These are phyloP conservation scores for Tulasnella sp. DNA, from an alignment of 768 basidiomycete species.

Conservation along the genomic window DNA sequence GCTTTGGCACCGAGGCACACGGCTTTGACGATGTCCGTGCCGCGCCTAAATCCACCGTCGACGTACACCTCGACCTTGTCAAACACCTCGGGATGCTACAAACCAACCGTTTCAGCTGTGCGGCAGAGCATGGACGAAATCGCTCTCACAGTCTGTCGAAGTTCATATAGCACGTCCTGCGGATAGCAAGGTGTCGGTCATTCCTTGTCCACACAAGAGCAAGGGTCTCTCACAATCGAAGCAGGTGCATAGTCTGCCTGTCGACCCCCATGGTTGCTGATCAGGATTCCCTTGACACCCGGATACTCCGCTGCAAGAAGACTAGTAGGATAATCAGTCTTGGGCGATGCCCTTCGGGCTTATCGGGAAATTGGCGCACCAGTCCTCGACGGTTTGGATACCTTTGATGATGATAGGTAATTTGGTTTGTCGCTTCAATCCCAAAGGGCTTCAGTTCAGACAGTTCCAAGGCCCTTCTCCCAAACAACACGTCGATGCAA, in stretches of 20 bases:
- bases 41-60: slow-evolving; percentile 54
- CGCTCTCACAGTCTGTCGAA: slow-evolving; percentile 11
- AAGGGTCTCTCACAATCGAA: slow-evolving; percentile 19
- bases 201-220: not conserved
- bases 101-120: not conserved
- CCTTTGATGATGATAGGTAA: slow-evolving; percentile 54
- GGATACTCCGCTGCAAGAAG: slow-evolving; percentile 68
- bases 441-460: not conserved
- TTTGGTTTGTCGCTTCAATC: slow-evolving; percentile 45
- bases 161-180: slow-evolving; percentile 31
- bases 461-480: not conserved
- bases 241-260: slow-evolving; percentile 42
- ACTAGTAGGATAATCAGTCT: not conserved
- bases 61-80: slow-evolving; percentile 50
- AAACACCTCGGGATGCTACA: slow-evolving; percentile 46
- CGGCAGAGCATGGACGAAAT: not conserved
- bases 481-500: not conserved
- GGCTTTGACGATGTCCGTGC: slow-evolving; percentile 54
- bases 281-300: slow-evolving; percentile 83
- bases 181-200: not conserved
- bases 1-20: slow-evolving; percentile 69
- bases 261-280: slow-evolving; percentile 89
- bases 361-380: slow-evolving; percentile 26
- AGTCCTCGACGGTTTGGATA: slow-evolving; percentile 52
- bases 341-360: not conserved